phyloP scores from a whole-genome alignment of 805 yeast species.

The Hagleromyces aurorensis region DNA sequence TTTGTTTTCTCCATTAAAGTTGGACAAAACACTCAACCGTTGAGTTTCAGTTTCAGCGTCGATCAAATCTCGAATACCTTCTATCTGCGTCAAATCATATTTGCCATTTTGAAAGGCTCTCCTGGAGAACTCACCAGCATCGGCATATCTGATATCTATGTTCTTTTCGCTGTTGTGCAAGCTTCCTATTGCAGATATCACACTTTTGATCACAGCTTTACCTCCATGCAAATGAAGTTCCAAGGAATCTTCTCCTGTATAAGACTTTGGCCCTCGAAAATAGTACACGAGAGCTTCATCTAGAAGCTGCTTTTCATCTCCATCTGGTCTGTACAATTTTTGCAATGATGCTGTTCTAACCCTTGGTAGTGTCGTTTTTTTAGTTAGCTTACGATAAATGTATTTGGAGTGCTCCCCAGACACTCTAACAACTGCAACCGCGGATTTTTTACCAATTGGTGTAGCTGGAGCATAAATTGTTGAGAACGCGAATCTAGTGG shows the following conservation, averaged over 20 bases:
- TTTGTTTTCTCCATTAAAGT: conserved; percentile 65
- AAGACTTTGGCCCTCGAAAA: conserved; percentile 69
- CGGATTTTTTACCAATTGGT: conserved; percentile 61
- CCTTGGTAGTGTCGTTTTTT: conserved; percentile 31
- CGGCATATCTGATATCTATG: conserved; percentile 65
- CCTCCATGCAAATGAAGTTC: conserved; percentile 97
- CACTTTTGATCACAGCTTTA: conserved; percentile 66
- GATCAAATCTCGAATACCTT: conserved; percentile 80
- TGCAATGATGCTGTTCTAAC: conserved; percentile 53
- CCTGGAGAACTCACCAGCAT: conserved; percentile 85
- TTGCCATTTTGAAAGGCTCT: conserved; percentile 81
- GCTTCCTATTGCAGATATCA: conserved; percentile 50
- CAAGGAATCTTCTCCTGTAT: conserved; percentile 85
- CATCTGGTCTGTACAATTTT: conserved; percentile 40
- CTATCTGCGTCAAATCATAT: conserved; percentile 81
- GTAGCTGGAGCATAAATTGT: conserved; percentile 92
- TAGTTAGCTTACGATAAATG: conserved; percentile 43
- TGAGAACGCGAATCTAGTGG: conserved; percentile 36
- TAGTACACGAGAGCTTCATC: conserved; percentile 72
- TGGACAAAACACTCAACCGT: conserved; percentile 61
- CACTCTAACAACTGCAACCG: conserved; percentile 77
- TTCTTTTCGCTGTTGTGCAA: conserved; percentile 39
- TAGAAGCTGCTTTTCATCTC: conserved; percentile 34
- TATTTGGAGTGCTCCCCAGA: conserved; percentile 58
- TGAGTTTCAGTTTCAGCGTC: conserved; percentile 93